Evolutionary conservation across 305 asterid genomes (phyloP).

Genomic region (Fraxinus dipetala): DNA sequence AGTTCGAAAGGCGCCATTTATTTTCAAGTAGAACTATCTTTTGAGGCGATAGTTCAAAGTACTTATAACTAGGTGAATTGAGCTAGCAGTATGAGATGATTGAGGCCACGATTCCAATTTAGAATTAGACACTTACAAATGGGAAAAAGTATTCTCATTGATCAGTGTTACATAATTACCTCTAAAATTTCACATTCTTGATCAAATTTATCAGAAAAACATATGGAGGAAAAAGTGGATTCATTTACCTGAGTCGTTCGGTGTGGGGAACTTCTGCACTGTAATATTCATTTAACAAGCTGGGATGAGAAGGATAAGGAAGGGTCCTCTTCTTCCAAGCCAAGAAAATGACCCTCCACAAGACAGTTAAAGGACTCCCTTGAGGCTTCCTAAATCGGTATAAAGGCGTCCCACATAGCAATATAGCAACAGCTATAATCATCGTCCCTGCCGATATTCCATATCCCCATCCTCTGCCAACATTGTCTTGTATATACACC

Average conservation of each 20-base stretch:
- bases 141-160: background rate
- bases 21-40: background rate
- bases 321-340: constrained; percentile 61
- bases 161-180: background rate
- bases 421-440: constrained; percentile 50
- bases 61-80: background rate
- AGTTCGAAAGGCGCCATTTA: background rate
- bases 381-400: constrained; percentile 64
- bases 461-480: constrained; percentile 80
- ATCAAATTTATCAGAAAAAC: background rate
- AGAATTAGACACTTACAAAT: background rate
- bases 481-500: constrained; percentile 80
- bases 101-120: background rate
- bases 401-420: constrained; percentile 50
- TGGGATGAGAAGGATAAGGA: constrained; percentile 41
- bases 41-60: background rate
- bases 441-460: constrained; percentile 80
- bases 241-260: constrained; percentile 47
- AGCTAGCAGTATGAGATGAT: background rate
- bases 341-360: constrained; percentile 55
- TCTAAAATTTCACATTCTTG: background rate
- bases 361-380: constrained; percentile 82
- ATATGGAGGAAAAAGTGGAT: too few species aligned
- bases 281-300: constrained; percentile 54
- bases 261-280: constrained; percentile 53